These are phyloP conservation scores for Erythrophleum fordii DNA, from an alignment of 306 rosid genomes.

Conservation along the genomic window DNA sequence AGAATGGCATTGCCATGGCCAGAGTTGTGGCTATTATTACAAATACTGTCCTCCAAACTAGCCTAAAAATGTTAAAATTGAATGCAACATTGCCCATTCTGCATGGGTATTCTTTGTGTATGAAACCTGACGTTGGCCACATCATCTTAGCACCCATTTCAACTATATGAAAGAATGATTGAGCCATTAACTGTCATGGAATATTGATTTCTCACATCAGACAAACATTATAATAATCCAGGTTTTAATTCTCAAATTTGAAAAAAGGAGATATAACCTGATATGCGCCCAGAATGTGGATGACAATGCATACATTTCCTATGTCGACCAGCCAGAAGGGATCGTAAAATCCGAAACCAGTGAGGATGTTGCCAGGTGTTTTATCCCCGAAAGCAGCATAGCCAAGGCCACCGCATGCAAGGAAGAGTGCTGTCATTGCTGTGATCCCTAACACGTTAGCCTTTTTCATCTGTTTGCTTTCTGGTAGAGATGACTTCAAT, in stretches of 20 bases:
- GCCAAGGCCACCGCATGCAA: slow-evolving; percentile 56
- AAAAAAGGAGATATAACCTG: slow-evolving; percentile 49
- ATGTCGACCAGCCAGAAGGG: slow-evolving; percentile 65
- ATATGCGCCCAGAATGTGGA: slow-evolving; percentile 76
- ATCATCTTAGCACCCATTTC: slow-evolving; percentile 54
- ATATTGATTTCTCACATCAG: slow-evolving; percentile 7
- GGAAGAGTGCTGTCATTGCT: slow-evolving; percentile 59
- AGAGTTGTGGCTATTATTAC: slow-evolving; percentile 49
- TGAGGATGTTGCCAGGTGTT: slow-evolving; percentile 69
- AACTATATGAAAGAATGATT: slow-evolving; percentile 54
- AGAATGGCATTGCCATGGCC: slow-evolving; percentile 67
- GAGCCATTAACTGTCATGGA: slow-evolving; percentile 53
- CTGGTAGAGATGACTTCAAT: slow-evolving; percentile 65
- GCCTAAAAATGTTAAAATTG: slow-evolving; percentile 55
- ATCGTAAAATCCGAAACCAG: slow-evolving; percentile 60
- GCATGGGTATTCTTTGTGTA: slow-evolving; percentile 45
- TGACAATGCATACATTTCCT: slow-evolving; percentile 58
- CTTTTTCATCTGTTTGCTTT: slow-evolving; percentile 75
- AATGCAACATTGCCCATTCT: slow-evolving; percentile 21
- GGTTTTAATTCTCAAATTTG: neutral
- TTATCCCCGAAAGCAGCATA: slow-evolving; percentile 72
- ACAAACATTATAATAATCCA: neutral
- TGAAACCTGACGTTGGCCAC: slow-evolving; percentile 64
- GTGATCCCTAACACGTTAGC: slow-evolving; percentile 55
- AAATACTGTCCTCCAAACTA: slow-evolving; percentile 67